A percentile compares a stretch with the other conserved stretches of the same genome.
Conservation (phyloP, 176 grass and related monocot species). For the Ensete ventricosum region DNA sequence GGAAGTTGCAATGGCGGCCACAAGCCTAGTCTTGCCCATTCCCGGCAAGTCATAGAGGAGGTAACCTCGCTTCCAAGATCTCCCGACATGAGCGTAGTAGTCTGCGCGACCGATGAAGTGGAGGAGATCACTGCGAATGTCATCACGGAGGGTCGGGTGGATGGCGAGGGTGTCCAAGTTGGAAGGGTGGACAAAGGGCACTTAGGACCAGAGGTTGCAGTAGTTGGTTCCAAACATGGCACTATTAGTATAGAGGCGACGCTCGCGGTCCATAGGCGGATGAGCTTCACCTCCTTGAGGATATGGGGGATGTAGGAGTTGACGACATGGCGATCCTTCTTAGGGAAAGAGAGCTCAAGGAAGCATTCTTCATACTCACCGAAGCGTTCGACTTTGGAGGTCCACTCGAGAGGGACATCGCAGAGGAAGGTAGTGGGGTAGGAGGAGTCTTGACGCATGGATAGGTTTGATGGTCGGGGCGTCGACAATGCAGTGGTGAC, state of each 20-base stretch:
- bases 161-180: constrained; percentile 50
- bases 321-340: constrained; percentile 28
- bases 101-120: constrained; percentile 32
- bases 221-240: constrained; percentile 21
- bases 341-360: constrained; percentile 36
- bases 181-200: constrained; percentile 53
- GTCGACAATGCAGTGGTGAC: constrained; percentile 33
- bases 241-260: constrained; percentile 54
- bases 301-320: constrained; percentile 38
- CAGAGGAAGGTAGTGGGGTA: constrained; percentile 30
- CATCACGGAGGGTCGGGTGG: constrained; percentile 39
- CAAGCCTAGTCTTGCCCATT: constrained; percentile 77
- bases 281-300: constrained; percentile 26
- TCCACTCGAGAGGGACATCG: constrained; percentile 42
- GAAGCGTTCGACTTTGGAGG: constrained; percentile 17
- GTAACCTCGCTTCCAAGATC: constrained; percentile 60
- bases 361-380: not conserved
- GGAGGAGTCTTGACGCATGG: constrained; percentile 31
- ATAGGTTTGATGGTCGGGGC: constrained; percentile 31
- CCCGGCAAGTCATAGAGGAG: constrained; percentile 64
- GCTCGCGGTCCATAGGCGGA: constrained; percentile 36
- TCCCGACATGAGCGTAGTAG: constrained; percentile 47
- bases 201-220: constrained; percentile 37
- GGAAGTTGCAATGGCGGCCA: constrained; percentile 78
- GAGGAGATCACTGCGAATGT: constrained; percentile 43